These are phyloP conservation scores for Rutidosis leptorrhynchoides DNA, from an alignment of 129 eudicot genomes.

Conservation along the genomic window DNA sequence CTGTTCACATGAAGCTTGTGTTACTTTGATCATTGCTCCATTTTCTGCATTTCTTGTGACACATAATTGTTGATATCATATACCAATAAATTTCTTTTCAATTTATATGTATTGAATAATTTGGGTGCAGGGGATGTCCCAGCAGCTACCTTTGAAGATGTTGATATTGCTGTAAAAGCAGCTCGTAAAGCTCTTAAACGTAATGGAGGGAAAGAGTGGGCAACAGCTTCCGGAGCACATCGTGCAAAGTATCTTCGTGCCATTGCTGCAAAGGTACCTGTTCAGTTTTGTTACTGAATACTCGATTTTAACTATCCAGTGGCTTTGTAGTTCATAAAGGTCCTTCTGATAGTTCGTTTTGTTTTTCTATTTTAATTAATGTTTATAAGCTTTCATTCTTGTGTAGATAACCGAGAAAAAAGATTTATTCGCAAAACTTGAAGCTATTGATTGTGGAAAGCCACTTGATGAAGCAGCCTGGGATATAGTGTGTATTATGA, in stretches of 20 bases:
- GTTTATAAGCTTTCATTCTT: constrained; percentile 8
- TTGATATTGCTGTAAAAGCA: constrained; percentile 84
- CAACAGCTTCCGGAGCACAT: constrained; percentile 83
- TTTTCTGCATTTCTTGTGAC: too few species aligned
- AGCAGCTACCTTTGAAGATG: constrained; percentile 89
- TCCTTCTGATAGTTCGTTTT: neutral
- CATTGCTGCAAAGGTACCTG: constrained; percentile 83
- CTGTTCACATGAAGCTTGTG: constrained; percentile 14
- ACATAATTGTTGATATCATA: constrained; percentile 2
- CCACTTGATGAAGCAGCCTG: constrained; percentile 91
- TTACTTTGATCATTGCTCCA: constrained; percentile 5
- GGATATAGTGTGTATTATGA: constrained; percentile 69
- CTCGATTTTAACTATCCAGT: neutral
- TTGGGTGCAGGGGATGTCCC: constrained; percentile 79
- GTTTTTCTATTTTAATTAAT: constrained; percentile 1
- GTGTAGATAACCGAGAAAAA: constrained; percentile 75
- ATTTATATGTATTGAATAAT: constrained; percentile 9
- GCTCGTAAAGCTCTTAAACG: constrained; percentile 71
- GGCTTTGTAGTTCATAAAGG: neutral
- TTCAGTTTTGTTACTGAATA: neutral
- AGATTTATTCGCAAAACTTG: constrained; percentile 59
- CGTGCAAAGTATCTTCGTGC: constrained; percentile 97
- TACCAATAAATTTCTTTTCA: neutral
- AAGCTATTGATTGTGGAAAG: constrained; percentile 83
- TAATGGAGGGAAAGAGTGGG: constrained; percentile 85